Percentiles rank a stretch among this genome's conserved stretches.
phyloP scores from a whole-genome alignment of 2,329 filamentous ascomycete species.

The Paecilomyces variotii region DNA sequence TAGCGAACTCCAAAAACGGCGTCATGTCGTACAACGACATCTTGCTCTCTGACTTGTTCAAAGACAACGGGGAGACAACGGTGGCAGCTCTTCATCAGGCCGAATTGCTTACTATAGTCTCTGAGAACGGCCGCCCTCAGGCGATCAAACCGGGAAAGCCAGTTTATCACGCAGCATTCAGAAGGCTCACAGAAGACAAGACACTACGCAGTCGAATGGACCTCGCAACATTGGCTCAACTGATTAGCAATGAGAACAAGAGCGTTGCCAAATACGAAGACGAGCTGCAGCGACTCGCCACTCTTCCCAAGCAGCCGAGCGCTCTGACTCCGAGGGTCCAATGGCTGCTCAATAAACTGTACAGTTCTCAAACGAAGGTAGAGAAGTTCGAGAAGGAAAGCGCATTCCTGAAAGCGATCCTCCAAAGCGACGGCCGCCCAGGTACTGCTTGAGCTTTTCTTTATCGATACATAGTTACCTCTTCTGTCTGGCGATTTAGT shows the following conservation, averaged over 20 bases:
- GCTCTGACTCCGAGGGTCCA: slow-evolving; percentile 59
- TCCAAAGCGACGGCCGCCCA: slow-evolving; percentile 42
- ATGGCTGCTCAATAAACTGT: slow-evolving; percentile 68
- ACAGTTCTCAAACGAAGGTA: slow-evolving; percentile 66
- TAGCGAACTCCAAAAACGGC: slow-evolving; percentile 55
- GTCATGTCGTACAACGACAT: slow-evolving; percentile 76
- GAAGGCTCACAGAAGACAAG: slow-evolving; percentile 59
- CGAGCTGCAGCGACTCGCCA: slow-evolving; percentile 65
- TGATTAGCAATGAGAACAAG: slow-evolving; percentile 63
- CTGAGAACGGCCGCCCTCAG: slow-evolving; percentile 67
- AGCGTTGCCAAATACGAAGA: slow-evolving; percentile 70
- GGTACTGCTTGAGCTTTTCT: background rate
- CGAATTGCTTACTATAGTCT: slow-evolving; percentile 73
- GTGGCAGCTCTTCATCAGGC: slow-evolving; percentile 74
- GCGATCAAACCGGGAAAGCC: slow-evolving; percentile 74
- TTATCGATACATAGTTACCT: background rate
- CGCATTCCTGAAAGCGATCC: slow-evolving; percentile 60
- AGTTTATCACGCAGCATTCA: slow-evolving; percentile 78
- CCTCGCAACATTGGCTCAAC: slow-evolving; percentile 59
- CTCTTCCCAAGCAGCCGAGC: slow-evolving; percentile 60
- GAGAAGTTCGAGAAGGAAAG: slow-evolving; percentile 66
- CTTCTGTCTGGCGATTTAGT: background rate
- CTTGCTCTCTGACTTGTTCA: slow-evolving; percentile 67
- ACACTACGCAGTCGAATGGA: slow-evolving; percentile 69
- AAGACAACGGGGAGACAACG: slow-evolving; percentile 62